Percentiles rank a stretch among this genome's conserved stretches.
Evolutionary conservation across 2,329 filamentous ascomycete species (phyloP).

Genomic region (Tolypocladium tundrense): DNA sequence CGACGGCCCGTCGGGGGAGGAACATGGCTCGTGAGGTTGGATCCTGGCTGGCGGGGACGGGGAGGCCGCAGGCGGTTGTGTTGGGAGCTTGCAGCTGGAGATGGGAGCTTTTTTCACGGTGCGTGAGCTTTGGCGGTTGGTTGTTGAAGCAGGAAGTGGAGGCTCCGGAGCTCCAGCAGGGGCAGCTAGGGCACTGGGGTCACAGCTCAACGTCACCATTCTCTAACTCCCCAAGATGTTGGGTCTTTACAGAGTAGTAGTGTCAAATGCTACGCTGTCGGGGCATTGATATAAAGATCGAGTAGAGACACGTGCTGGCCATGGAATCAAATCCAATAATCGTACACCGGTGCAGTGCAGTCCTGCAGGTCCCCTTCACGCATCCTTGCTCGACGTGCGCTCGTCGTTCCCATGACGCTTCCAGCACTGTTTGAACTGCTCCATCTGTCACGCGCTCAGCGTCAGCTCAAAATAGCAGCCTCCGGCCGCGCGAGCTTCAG

Average conservation of each 20-base stretch:
- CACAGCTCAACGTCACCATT: neutral
- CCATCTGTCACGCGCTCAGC: constrained; percentile 53
- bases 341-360: neutral
- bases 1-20: constrained; percentile 12
- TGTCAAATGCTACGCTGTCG: neutral
- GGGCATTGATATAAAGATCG: neutral
- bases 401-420: constrained; percentile 79
- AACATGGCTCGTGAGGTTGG: constrained; percentile 13
- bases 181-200: neutral
- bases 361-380: constrained; percentile 12
- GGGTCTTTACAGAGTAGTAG: no score
- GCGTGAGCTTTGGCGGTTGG: neutral
- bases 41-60: neutral
- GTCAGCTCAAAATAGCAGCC: neutral
- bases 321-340: neutral
- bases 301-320: neutral
- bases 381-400: constrained; percentile 69
- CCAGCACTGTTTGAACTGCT: constrained; percentile 83
- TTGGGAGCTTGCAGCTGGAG: neutral
- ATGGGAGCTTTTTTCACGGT: neutral
- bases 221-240: neutral
- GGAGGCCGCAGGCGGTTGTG: neutral
- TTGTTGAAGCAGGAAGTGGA: neutral
- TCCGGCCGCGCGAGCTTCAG: neutral
- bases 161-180: neutral